These are phyloP conservation scores for Furculomyces boomerangus DNA, from an alignment of 371 early-diverging fungal genomes.

Conservation along the genomic window DNA sequence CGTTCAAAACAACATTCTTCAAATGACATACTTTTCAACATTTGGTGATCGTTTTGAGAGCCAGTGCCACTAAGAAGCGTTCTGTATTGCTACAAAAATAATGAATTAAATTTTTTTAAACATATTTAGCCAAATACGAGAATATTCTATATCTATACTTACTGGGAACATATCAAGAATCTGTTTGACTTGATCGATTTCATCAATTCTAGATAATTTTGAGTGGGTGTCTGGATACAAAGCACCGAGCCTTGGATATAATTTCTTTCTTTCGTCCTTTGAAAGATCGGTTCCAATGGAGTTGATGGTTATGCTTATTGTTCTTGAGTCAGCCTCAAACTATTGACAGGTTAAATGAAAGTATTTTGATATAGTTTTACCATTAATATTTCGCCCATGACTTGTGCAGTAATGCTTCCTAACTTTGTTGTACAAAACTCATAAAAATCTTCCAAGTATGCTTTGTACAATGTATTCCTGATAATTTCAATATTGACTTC, in stretches of 20 bases:
- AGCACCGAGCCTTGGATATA: constrained; percentile 81
- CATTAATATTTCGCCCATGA: constrained; percentile 78
- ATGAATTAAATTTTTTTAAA: too few species aligned
- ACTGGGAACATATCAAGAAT: constrained; percentile 66
- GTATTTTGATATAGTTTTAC: neutral
- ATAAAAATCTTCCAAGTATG: constrained; percentile 95
- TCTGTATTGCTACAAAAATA: too few species aligned
- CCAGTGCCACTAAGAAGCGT: constrained; percentile 9
- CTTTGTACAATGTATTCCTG: constrained; percentile 93
- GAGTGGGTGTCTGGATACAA: constrained; percentile 77
- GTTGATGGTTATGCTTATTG: constrained; percentile 95
- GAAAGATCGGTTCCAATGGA: constrained; percentile 90
- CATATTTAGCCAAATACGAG: too few species aligned
- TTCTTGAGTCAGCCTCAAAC: constrained; percentile 96
- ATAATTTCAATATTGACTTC: constrained; percentile 98
- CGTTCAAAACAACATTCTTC: constrained; percentile 92
- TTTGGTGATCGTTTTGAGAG: too few species aligned
- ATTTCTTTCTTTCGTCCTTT: constrained; percentile 84
- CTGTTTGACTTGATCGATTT: constrained; percentile 79
- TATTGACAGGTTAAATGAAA: constrained; percentile 17
- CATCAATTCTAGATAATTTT: constrained; percentile 77
- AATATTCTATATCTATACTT: too few species aligned
- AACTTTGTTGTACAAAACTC: constrained; percentile 66
- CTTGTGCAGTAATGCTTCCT: constrained; percentile 64
- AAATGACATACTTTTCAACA: constrained; percentile 32